Conservation (phyloP, 306 rosid species). For the Quercus aquifolioides region DNA sequence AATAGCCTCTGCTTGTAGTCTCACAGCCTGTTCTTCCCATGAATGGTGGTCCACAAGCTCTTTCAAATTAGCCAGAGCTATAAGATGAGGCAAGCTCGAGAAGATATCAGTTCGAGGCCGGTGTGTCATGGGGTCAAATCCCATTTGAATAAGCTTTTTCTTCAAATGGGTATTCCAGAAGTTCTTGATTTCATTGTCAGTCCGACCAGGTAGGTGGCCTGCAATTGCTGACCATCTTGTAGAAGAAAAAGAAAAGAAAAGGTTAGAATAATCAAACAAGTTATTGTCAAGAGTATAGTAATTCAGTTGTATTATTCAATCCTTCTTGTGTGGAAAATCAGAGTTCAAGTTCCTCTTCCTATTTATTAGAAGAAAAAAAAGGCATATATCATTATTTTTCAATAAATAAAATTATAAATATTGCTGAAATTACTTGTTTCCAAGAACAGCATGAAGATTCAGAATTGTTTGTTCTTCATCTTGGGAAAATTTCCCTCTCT, state of each 20-base stretch:
- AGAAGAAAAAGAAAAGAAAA: not conserved
- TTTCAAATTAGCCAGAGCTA: constrained; percentile 66
- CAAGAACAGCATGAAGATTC: constrained; percentile 59
- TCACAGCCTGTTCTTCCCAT: constrained; percentile 51
- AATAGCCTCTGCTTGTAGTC: constrained; percentile 54
- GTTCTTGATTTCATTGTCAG: constrained; percentile 61
- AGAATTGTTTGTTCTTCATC: constrained; percentile 69
- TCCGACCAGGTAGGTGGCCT: constrained; percentile 59
- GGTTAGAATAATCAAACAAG: no score
- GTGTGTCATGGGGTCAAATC: constrained; percentile 65
- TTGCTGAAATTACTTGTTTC: constrained; percentile 46
- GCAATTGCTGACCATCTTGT: constrained; percentile 70
- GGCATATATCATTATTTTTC: not conserved
- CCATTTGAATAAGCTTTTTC: constrained; percentile 65
- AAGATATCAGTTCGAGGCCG: constrained; percentile 61
- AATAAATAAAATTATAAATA: not conserved
- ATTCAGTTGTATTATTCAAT: no score
- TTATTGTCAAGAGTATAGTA: no score
- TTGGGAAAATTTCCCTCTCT: constrained; percentile 60
- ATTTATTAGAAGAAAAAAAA: not conserved
- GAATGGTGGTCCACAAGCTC: constrained; percentile 42
- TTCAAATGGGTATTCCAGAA: constrained; percentile 66
- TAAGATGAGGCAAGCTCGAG: constrained; percentile 57
- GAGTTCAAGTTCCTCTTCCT: no score
- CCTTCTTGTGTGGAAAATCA: no score